phyloP scores from a whole-genome alignment of 345 rosid species.

The Gossypium longicalyx region DNA sequence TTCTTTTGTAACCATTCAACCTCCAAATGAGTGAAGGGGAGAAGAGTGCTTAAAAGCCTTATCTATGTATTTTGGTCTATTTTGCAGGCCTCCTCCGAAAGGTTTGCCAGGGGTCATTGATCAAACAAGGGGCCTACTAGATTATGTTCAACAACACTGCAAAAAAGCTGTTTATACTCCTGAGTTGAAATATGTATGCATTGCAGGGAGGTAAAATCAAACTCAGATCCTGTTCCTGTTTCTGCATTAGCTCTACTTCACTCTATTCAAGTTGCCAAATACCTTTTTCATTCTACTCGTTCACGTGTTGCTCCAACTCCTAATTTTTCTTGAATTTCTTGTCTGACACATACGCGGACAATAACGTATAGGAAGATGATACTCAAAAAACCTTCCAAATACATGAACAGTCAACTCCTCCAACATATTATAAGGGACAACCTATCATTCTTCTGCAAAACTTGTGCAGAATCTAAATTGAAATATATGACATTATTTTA shows the following conservation, averaged over 20 bases:
- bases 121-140: conserved; percentile 90
- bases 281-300: not conserved
- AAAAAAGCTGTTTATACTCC: conserved; percentile 71
- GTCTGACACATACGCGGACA: not conserved
- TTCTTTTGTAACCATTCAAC: no score
- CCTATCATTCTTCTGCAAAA: no score
- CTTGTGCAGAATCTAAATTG: not conserved
- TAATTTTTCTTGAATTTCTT: not conserved
- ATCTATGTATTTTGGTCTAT: not conserved
- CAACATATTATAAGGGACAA: not conserved
- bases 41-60: no score
- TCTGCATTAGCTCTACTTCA: not conserved
- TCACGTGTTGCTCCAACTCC: no score
- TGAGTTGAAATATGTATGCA: conserved; percentile 73
- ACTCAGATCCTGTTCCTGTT: not conserved
- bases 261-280: not conserved
- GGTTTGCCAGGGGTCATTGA: conserved; percentile 74
- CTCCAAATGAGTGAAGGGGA: no score
- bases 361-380: no score
- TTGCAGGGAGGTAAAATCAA: conserved; percentile 73
- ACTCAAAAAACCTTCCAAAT: no score
- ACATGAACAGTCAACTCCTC: not conserved
- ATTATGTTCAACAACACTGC: conserved; percentile 68
- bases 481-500: not conserved
- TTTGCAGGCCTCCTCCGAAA: conserved; percentile 81